phyloP scores from a whole-genome alignment of 1,139 yeast species.

The Arxiozyma slooffiae region DNA sequence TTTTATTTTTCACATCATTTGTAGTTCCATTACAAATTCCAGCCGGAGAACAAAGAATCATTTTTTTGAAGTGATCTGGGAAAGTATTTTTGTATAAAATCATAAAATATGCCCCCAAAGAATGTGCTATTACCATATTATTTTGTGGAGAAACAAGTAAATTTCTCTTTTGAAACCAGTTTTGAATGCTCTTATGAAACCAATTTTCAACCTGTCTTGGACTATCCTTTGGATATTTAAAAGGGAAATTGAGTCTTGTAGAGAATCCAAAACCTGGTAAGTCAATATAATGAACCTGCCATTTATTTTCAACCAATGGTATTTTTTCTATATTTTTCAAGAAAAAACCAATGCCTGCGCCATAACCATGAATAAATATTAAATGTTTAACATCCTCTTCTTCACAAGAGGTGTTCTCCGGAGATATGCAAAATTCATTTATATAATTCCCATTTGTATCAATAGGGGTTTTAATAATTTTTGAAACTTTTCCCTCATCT shows the following conservation, averaged over 20 bases:
- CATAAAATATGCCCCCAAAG: conserved; percentile 83
- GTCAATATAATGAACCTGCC: conserved; percentile 67
- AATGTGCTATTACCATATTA: conserved; percentile 73
- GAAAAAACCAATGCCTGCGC: conserved; percentile 67
- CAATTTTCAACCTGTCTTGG: conserved; percentile 40
- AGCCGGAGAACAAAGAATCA: conserved; percentile 78
- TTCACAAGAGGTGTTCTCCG: conserved; percentile 28
- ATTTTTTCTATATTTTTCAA: conserved; percentile 45
- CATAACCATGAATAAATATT: conserved; percentile 66
- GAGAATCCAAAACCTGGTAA: conserved; percentile 71
- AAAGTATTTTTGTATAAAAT: conserved; percentile 56
- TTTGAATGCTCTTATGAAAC: conserved; percentile 51
- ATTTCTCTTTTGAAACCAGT: conserved; percentile 57
- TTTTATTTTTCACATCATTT: conserved; percentile 33
- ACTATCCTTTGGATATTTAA: conserved; percentile 27
- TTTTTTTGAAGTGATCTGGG: conserved; percentile 49
- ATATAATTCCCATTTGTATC: conserved; percentile 40
- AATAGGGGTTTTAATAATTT: conserved; percentile 33
- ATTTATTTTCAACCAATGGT: conserved; percentile 30
- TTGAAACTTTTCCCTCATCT: conserved; percentile 14
- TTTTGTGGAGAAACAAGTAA: conserved; percentile 36
- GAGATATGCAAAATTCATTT: conserved; percentile 55
- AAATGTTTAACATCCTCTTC: conserved; percentile 19
- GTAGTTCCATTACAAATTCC: conserved; percentile 39
- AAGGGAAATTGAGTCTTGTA: conserved; percentile 49